These are phyloP conservation scores for Takashimella koratensis DNA, from an alignment of 1,284 basidiomycete species.

Conservation along the genomic window DNA sequence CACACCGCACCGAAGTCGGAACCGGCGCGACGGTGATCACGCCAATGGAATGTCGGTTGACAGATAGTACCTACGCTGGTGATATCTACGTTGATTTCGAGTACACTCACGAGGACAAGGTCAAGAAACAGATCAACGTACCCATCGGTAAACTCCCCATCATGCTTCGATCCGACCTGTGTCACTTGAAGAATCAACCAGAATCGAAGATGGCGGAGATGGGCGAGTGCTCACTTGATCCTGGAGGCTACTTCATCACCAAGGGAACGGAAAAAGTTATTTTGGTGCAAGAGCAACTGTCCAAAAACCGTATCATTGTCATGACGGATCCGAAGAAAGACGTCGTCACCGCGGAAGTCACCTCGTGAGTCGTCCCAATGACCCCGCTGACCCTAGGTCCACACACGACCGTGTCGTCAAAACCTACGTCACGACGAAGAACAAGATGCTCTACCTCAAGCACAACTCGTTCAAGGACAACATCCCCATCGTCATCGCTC, in stretches of 20 bases:
- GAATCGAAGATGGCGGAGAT: slow-evolving; percentile 83
- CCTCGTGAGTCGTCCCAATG: slow-evolving; percentile 63
- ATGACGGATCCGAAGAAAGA: slow-evolving; percentile 90
- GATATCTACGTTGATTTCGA: slow-evolving; percentile 93
- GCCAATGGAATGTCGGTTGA: slow-evolving; percentile 94
- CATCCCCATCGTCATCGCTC: slow-evolving; percentile 91
- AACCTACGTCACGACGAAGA: slow-evolving; percentile 94
- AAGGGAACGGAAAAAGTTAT: slow-evolving; percentile 99
- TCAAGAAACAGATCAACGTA: slow-evolving; percentile 78
- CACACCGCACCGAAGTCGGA: slow-evolving; percentile 81
- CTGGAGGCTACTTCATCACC: slow-evolving; percentile 98
- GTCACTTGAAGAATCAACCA: slow-evolving; percentile 72
- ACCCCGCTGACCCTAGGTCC: slow-evolving; percentile 56
- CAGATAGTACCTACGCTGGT: slow-evolving; percentile 93
- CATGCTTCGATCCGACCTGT: slow-evolving; percentile 95
- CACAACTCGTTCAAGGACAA: slow-evolving; percentile 98
- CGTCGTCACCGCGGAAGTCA: slow-evolving; percentile 92
- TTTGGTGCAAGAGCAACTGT: slow-evolving; percentile 96
- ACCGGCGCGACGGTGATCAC: slow-evolving; percentile 63
- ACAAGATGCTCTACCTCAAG: slow-evolving; percentile 89
- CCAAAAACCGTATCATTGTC: slow-evolving; percentile 99
- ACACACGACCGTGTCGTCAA: slow-evolving; percentile 99
- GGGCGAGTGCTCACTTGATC: slow-evolving; percentile 96
- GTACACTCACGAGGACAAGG: slow-evolving; percentile 88
- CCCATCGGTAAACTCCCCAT: slow-evolving; percentile 91